Evolutionary conservation across 2,329 filamentous ascomycete species (phyloP), one percentile per base, ranked within the genome.

Genomic region (Tolypocladium cylindrosporum): DNA sequence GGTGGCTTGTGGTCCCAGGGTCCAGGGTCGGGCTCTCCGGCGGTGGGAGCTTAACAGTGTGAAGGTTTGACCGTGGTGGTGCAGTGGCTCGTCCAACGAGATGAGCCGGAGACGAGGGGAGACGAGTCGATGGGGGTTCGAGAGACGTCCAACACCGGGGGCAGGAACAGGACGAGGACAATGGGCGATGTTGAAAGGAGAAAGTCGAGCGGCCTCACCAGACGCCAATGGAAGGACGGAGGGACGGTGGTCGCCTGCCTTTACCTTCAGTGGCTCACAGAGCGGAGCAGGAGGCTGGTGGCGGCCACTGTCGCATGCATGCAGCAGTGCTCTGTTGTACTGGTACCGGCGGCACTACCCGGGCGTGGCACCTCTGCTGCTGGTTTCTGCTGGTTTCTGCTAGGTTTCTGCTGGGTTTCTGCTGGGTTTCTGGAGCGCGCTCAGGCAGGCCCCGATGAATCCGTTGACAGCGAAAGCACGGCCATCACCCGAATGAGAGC

Each of bases 281-380:
- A 4, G 45, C 34, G 14, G 31, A 37, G 31, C 7, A 36, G 48
- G 48, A 52, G 48, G 48, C 48, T 52, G 48, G 48, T 21, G 43
- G n/a, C 21, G 14, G 16, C 27, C 31, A 14, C 31, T 36, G 21
- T 50, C 11, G 31, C 27, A 57, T 36, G 48, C 48, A 24, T 36
- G 48, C 48, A 24, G 56, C 27, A 55, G 58, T 19, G 60, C 57
- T 57, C 55, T 31, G 42, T 13, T 41, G 34, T 51, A 19, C 51
- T 4, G 37, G 42, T 37, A 55, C 55, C 8, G 24, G 52, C 57
- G 57, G 57, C 53, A 58, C 53, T n/a, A 45, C 42, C 57, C 57
- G 57, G 51, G 48, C 34, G 7, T 19, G 48, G 48, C 31, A 8
- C 16, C 31, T 36, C 37, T 19, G 2, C 19, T 21, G 27, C 27